Conservation (phyloP, 306 rosid species). For the Citrullus amarus region DNA sequence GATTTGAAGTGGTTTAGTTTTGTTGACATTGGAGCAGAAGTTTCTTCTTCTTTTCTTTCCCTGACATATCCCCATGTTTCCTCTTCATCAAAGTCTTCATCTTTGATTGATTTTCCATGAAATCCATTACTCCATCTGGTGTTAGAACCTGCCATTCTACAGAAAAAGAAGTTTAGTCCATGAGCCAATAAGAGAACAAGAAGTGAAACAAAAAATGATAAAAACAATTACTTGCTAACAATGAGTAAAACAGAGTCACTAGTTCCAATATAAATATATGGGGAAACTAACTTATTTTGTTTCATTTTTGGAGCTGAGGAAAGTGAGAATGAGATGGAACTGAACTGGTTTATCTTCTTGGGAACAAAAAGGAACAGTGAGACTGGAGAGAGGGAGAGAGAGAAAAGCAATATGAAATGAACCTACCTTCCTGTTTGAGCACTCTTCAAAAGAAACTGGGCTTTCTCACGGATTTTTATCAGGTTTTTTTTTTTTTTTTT, state of each 20-base stretch:
- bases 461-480: constrained; percentile 14
- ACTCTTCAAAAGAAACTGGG: constrained; percentile 23
- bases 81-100: constrained; percentile 54
- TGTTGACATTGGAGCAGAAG: constrained; percentile 16
- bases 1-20: constrained; percentile 13
- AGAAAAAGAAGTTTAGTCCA: constrained; percentile 1
- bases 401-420: constrained; percentile 56
- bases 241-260: constrained; percentile 7
- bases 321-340: constrained; percentile 5
- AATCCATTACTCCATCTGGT: constrained; percentile 21
- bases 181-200: background rate
- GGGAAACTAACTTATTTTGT: constrained; percentile 1
- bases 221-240: background rate
- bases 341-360: constrained; percentile 15
- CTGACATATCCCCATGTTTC: constrained; percentile 34
- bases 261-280: constrained; percentile 19
- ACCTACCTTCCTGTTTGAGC: constrained; percentile 48
- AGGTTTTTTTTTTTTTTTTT: background rate
- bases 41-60: constrained; percentile 19
- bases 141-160: constrained; percentile 45
- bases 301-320: background rate
- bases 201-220: background rate
- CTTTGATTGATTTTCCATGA: constrained; percentile 20
- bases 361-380: constrained; percentile 47
- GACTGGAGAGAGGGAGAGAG: constrained; percentile 11